A percentile compares a stretch with the other conserved stretches of the same genome.
These are phyloP conservation scores for Claviceps sp. DNA, from an alignment of 2,329 filamentous ascomycete species.

Conservation along the genomic window DNA sequence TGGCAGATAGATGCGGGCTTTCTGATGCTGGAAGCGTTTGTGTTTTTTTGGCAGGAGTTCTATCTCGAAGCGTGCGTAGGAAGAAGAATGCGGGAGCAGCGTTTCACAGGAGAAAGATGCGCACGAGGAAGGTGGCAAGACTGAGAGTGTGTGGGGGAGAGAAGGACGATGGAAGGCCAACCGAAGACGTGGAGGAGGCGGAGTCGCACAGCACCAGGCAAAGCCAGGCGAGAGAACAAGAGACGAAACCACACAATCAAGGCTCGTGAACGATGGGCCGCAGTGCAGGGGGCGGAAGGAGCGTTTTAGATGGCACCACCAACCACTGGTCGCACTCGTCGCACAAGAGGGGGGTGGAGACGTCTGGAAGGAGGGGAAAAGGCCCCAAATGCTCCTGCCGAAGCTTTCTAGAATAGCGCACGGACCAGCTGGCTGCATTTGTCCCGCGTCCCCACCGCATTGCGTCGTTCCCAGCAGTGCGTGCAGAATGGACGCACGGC, in stretches of 20 bases:
- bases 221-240: neutral
- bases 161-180: neutral
- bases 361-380: constrained; percentile 1
- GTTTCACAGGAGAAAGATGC: neutral
- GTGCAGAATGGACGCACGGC: too few species aligned
- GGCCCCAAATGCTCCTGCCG: constrained; percentile 5
- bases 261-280: neutral
- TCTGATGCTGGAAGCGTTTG: too few species aligned
- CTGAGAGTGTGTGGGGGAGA: neutral
- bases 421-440: constrained; percentile 8
- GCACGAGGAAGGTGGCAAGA: neutral
- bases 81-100: neutral
- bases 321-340: too few species aligned
- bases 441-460: constrained; percentile 3
- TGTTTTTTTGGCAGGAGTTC: too few species aligned
- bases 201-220: neutral
- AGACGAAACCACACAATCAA: neutral
- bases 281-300: neutral
- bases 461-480: too few species aligned
- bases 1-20: too few species aligned
- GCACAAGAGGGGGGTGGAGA: neutral
- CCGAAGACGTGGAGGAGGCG: neutral
- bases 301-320: neutral
- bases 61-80: neutral
- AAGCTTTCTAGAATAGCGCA: constrained; percentile 17